Base-by-base conservation (phyloP, 2,329 filamentous ascomycete species). In the Ophiobolus disseminans region DNA sequence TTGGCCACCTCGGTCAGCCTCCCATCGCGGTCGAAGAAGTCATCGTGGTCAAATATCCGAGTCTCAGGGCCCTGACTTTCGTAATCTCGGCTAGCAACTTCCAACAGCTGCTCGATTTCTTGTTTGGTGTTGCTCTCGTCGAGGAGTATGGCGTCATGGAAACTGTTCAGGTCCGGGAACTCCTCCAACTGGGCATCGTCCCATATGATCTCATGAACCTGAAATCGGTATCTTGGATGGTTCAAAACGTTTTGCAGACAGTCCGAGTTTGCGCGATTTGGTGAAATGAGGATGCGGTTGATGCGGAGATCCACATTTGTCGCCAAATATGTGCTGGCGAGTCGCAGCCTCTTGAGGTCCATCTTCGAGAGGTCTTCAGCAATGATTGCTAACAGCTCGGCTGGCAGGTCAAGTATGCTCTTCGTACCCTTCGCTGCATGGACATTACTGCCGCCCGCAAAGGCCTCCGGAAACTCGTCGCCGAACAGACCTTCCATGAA, bases 151-250 rank as follows among this genome's bases (percentile, higher is more conserved):
- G 53, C 56, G 4, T 37, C 21, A 14, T 39, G 36, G 22, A 60
- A 65, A 4, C 30, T 25, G 2, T 57, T 43, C 20, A 62, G 14
- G 0, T 55, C 51, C 1, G 55, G 39, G 40, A 57, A 62, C n/a
- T 57, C 50, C 5, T 54, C 46, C 19, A 69, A 55, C n/a, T 62
- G 57, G n/a, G 62, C 59, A 40, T 75, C 72, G 19, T 77, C 70
- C 70, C 69, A 77, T 25, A 80, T 63, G 4, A 78, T 67, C 45
- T 79, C 75, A 3, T 38, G 51, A 6, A 79, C 59, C 1, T 50
- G 30, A 1, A 55, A 36, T 3, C 69, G 66, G 39, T 73, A 72
- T 1, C 32, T 46, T 4, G 71, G 64, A 50, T 78, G 69, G 8
- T 70, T 53, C 7, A 76, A 69, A 40, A 79, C 58, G 11, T 65